Evolutionary conservation across 2,329 filamentous ascomycete genomes (phyloP), one percentile per base, ranked within the genome.

Genomic region (Nothophaeocryptopus gaeumannii): DNA sequence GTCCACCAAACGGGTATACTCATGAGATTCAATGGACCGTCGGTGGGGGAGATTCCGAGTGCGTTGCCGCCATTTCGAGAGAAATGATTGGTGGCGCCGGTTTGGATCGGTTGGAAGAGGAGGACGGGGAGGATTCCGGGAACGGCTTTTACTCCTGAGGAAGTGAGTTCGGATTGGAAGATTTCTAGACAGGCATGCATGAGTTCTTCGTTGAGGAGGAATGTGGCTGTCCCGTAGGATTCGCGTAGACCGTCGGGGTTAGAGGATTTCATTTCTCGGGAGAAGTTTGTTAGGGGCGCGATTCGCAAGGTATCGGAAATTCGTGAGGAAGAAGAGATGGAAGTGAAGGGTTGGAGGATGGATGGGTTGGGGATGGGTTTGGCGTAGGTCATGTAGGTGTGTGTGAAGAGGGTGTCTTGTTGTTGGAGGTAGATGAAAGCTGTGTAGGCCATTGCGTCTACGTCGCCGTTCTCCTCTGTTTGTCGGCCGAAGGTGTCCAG

Each of bases 221-320:
- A 55, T 5, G 50, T 51, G 5, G 20, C 15, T 8, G 50, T 53
- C 44, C 39, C 49, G 30, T 47, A 58, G 5, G 41, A 48, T 44
- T 56, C 47, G 8, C 53, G 37, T 5, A 47, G 15, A 14, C 55
- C 55, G 29, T 34, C 34, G 2, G 50, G 53, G n/a, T 53, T 52
- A 8, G 26, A 35, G 10, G 12, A 11, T 16, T 42, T 35, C 29
- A 53, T 15, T 33, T 51, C 43, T 3, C 29, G 20, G 3, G 53
- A 45, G 8, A 57, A 31, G 26, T 54, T 43, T 8, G 44, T 37
- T 30, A 55, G 15, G 39, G 50, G 48, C 3, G 31, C 29, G 26
- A 39, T 45, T 5, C 38, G 12, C 11, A 26, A 26, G 32, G 38
- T 46, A 33, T 30, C 20, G 39, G 33, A 26, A 4, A 11, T 15